These are phyloP conservation scores for Yamadazyma buinensis DNA, from an alignment of 1,139 yeast genomes.

Conservation along the genomic window DNA sequence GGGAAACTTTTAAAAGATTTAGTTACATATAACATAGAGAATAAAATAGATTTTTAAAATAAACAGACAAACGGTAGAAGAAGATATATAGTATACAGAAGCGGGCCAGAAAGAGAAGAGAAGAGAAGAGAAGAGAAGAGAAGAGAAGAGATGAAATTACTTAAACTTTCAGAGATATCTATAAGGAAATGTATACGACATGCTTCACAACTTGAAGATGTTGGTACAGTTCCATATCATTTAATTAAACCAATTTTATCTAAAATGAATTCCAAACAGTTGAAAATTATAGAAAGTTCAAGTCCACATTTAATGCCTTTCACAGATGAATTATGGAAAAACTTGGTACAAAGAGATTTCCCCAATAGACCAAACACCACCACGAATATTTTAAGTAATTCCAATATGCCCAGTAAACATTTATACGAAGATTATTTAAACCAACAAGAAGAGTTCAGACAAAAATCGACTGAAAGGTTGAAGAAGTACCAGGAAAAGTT, in stretches of 20 bases:
- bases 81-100: too few relatives aligned
- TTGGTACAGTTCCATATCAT: constrained; percentile 49
- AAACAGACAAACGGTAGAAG: too few relatives aligned
- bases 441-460: constrained; percentile 46
- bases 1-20: too few relatives aligned
- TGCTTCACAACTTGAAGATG: constrained; percentile 27
- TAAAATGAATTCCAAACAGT: constrained; percentile 46
- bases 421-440: constrained; percentile 39
- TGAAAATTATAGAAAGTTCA: constrained; percentile 37
- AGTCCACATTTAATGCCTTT: constrained; percentile 45
- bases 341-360: constrained; percentile 44
- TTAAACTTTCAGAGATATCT: constrained; percentile 11
- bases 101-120: neutral
- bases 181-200: constrained; percentile 14
- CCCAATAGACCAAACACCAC: constrained; percentile 35
- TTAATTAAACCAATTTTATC: constrained; percentile 40
- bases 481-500: constrained; percentile 42
- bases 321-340: constrained; percentile 51
- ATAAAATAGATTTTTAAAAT: too few relatives aligned
- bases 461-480: constrained; percentile 47
- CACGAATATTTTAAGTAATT: constrained; percentile 2
- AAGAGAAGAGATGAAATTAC: constrained; percentile 1
- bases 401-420: constrained; percentile 35
- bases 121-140: neutral
- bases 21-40: too few relatives aligned